Percentiles rank a stretch among this genome's conserved stretches.
These are phyloP conservation scores for Raddia guianensis DNA, from an alignment of 176 grass and related monocot species.

Conservation along the genomic window DNA sequence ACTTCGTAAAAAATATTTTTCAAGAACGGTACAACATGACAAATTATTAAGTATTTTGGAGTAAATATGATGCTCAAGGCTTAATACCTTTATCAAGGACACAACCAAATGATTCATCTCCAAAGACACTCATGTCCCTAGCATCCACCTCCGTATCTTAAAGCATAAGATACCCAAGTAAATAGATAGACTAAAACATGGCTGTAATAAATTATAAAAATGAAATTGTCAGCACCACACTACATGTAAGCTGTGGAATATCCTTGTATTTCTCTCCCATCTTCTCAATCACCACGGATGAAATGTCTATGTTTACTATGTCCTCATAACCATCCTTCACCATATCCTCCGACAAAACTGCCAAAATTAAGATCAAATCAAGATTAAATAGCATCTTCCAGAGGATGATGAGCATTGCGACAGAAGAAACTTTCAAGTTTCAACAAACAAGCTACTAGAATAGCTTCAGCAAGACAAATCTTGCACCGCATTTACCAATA, in stretches of 20 bases:
- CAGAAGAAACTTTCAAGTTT: not conserved
- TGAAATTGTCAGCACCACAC: conserved; percentile 35
- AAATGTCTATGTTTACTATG: conserved; percentile 90
- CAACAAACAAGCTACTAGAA: not conserved
- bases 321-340: conserved; percentile 72
- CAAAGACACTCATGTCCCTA: conserved; percentile 79
- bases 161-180: conserved; percentile 45
- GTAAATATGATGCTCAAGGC: conserved; percentile 12
- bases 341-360: conserved; percentile 93
- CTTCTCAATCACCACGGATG: conserved; percentile 79
- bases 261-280: conserved; percentile 74
- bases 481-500: not conserved
- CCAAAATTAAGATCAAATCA: conserved; percentile 36
- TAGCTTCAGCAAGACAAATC: conserved; percentile 11
- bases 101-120: conserved; percentile 79
- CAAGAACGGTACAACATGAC: not conserved
- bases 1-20: conserved; percentile 3
- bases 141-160: conserved; percentile 91
- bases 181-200: no score
- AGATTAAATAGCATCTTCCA: not conserved
- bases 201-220: not conserved
- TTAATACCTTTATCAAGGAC: conserved; percentile 81
- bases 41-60: conserved; percentile 24
- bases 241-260: conserved; percentile 83
- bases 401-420: not conserved